Evolutionary conservation across 2,329 filamentous ascomycete species (phyloP).

Genomic region (Sporothrix pseudoabietina): DNA sequence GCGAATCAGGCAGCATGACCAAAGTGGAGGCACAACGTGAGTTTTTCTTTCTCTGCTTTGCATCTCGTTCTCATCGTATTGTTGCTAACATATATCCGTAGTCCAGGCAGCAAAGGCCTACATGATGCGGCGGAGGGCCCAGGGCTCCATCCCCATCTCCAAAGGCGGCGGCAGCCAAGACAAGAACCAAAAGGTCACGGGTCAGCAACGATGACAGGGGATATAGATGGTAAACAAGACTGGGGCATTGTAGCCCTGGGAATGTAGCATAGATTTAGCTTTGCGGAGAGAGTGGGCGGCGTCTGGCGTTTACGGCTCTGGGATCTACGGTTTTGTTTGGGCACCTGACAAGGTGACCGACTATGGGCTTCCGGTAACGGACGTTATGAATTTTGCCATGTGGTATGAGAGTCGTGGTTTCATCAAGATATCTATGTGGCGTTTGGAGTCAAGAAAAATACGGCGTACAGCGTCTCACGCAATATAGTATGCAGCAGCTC

Average conservation of each 20-base stretch:
- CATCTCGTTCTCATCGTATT: not conserved
- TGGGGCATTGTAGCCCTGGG: not conserved
- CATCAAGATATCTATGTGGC: not conserved
- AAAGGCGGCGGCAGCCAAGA: not conserved
- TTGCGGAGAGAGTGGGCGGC: not conserved
- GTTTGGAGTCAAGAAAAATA: not conserved
- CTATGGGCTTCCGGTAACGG: not conserved
- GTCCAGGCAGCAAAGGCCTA: slow-evolving; percentile 26
- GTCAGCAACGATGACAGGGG: not conserved
- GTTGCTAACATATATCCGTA: not conserved
- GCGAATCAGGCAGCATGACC: not conserved
- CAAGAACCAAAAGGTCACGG: not conserved
- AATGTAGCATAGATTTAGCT: not conserved
- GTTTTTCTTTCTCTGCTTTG: not conserved
- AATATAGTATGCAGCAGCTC: not conserved
- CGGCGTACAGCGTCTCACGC: not conserved
- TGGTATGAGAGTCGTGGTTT: not conserved
- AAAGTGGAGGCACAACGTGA: slow-evolving; percentile 28
- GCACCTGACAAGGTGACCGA: not conserved
- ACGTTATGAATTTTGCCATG: not conserved
- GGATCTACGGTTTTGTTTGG: not conserved
- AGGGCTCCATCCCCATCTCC: not conserved
- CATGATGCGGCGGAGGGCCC: slow-evolving; percentile 12
- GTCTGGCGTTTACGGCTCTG: not conserved
- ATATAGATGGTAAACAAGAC: too few species aligned